Evolutionary conservation across 2,329 filamentous ascomycete species (phyloP).

Genomic region (Thielaviopsis musarum): DNA sequence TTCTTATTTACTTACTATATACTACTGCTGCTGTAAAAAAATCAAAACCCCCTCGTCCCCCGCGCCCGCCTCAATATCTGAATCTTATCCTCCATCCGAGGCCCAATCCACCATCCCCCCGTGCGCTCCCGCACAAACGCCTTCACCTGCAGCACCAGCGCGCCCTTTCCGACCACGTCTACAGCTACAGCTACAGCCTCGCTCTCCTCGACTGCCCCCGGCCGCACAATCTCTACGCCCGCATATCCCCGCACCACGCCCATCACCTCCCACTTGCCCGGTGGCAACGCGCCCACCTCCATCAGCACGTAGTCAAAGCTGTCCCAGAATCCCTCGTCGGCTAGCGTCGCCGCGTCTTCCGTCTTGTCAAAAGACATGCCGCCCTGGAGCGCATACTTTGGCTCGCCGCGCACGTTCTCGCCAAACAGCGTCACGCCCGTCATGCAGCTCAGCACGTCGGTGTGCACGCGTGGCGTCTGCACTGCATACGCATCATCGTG

Average conservation of each 20-base stretch:
- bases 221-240: slow-evolving; percentile 40
- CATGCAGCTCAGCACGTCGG: slow-evolving; percentile 53
- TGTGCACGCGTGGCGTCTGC: slow-evolving; percentile 29
- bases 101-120: slow-evolving; percentile 49
- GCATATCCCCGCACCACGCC: slow-evolving; percentile 40
- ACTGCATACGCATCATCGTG: slow-evolving; percentile 14
- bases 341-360: slow-evolving; percentile 31
- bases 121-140: slow-evolving; percentile 28
- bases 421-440: slow-evolving; percentile 53
- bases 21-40: too few species aligned
- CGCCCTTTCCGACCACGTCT: slow-evolving; percentile 29
- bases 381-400: slow-evolving; percentile 15
- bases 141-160: slow-evolving; percentile 23
- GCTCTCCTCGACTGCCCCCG: slow-evolving; percentile 21
- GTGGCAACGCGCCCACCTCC: slow-evolving; percentile 33
- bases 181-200: slow-evolving; percentile 7
- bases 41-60: slow-evolving; percentile 5
- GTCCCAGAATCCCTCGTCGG: slow-evolving; percentile 40
- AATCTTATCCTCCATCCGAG: slow-evolving; percentile 40
- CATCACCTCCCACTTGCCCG: slow-evolving; percentile 37
- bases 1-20: background rate
- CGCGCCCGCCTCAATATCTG: slow-evolving; percentile 4
- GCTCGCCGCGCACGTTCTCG: slow-evolving; percentile 26
- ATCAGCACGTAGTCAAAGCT: slow-evolving; percentile 45
- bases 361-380: slow-evolving; percentile 41